Conservation (phyloP, 2,329 filamentous ascomycete genomes). For the Xenoacremonium recifei region DNA sequence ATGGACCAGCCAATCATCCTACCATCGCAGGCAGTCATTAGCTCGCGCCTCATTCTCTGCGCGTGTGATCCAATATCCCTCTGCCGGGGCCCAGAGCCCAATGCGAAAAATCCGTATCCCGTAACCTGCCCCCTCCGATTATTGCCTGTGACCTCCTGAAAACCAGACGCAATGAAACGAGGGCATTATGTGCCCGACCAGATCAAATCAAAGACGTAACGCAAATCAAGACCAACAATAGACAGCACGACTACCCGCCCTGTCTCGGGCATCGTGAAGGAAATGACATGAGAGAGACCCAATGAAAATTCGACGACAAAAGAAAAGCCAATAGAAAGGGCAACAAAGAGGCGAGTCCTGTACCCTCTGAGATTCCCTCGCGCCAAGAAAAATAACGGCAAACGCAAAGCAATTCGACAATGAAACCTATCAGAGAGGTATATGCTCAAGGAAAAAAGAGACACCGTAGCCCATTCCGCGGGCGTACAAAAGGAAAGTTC, state of each 20-base stretch:
- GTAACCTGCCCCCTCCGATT: constrained; percentile 24
- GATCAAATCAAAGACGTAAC: constrained; percentile 15
- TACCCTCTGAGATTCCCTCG: constrained; percentile 27
- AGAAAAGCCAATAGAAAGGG: constrained; percentile 25
- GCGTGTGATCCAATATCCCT: constrained; percentile 30
- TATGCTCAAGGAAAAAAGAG: constrained; percentile 29
- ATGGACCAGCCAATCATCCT: constrained; percentile 52
- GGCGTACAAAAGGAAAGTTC: constrained; percentile 45
- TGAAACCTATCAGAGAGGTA: constrained; percentile 31
- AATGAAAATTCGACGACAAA: no score
- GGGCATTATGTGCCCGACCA: constrained; percentile 15
- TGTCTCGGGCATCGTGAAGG: constrained; percentile 35
- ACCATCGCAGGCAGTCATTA: constrained; percentile 45
- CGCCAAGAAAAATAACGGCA: constrained; percentile 17
- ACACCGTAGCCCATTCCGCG: constrained; percentile 18
- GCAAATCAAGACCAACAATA: constrained; percentile 14
- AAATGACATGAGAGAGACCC: constrained; percentile 24
- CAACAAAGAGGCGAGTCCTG: constrained; percentile 25
- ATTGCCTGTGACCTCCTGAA: constrained; percentile 25
- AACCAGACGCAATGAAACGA: constrained; percentile 19
- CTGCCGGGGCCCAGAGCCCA: constrained; percentile 24
- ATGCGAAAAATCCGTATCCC: constrained; percentile 27
- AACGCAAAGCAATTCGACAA: constrained; percentile 31
- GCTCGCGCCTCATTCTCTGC: constrained; percentile 36
- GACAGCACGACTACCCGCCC: constrained; percentile 32